Evolutionary conservation across 139 green algal genomes (phyloP), one percentile per base, ranked within the genome.

Genomic region (Closterium sp.): DNA sequence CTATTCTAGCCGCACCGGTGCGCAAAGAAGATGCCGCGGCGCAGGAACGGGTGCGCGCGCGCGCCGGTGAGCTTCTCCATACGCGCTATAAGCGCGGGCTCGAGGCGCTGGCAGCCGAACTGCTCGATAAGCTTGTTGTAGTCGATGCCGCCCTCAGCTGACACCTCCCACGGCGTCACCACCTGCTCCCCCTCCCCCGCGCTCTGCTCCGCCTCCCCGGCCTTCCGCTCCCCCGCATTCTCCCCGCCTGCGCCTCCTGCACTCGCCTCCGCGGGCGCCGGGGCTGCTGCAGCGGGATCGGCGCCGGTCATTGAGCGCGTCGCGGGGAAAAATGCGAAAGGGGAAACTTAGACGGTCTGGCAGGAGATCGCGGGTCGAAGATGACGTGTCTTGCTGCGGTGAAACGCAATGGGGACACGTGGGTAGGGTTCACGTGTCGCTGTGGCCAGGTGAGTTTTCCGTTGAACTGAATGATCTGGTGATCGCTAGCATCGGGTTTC

Each of bases 61-160:
- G 87, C 88, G 0, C 95, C 95, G 8, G 97, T 99, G 23, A 98
- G 55, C 69, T 91, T 83, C 93, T 97, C 96, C 38, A 97, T 93
- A 34, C 96, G 87, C 31, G 85, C 89, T 19, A 97, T 92, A 19
- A 97, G 91, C 32, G 84, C 88, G 1, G 88, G 23, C 83, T 94
- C 85, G 88, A 97, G 96, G 2, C 34, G 88, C 86, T 94, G 89
- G 92, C 96, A 97, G 6, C 96, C 96, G 92, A 97, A 97, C 95
- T 99, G 91, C 31, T 96, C 92, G 4, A 98, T 92, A 10, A 99
- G 95, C 95, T 99, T 99, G 91, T 97, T 96, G 94, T 99, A 99
- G 88, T 99, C 97, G 28, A 99, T 98, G 36, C 98, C 98, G 8
- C 95, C 95, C 7, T 95, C 96, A 34, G 96, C 98, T 23, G 89